phyloP scores from a whole-genome alignment of 495 filamentous ascomycete species.

The Ramalina intermedia region DNA sequence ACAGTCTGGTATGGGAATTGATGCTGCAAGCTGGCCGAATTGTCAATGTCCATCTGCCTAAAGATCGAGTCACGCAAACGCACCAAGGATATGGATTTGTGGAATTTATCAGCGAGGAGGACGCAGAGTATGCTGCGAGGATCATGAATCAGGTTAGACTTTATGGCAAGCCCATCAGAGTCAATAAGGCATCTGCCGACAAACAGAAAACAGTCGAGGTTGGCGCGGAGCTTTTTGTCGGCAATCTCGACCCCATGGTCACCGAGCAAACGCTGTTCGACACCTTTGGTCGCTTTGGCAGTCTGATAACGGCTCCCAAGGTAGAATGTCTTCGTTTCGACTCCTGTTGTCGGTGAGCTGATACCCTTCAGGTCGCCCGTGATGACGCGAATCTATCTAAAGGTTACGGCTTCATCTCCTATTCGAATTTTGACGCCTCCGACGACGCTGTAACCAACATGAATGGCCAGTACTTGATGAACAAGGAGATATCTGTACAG shows the following conservation, averaged over 20 bases:
- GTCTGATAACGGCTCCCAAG: constrained; percentile 70
- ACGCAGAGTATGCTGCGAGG: constrained; percentile 91
- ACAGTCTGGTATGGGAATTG: constrained; percentile 87
- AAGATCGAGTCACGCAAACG: constrained; percentile 88
- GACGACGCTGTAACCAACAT: constrained; percentile 85
- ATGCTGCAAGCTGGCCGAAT: constrained; percentile 96
- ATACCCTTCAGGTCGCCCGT: constrained; percentile 52
- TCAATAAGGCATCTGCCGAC: constrained; percentile 93
- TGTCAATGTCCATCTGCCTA: constrained; percentile 92
- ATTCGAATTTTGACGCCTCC: constrained; percentile 84
- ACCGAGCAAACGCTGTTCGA: constrained; percentile 96
- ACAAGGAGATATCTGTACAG: constrained; percentile 88
- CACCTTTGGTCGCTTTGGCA: constrained; percentile 89
- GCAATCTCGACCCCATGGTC: constrained; percentile 88
- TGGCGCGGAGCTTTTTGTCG: constrained; percentile 92
- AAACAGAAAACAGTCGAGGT: constrained; percentile 95
- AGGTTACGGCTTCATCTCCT: constrained; percentile 94
- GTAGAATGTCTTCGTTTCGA: constrained; percentile 18
- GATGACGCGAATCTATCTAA: constrained; percentile 86
- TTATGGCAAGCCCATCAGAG: constrained; percentile 87
- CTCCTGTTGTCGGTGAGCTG: constrained; percentile 5
- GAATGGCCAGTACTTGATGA: constrained; percentile 95
- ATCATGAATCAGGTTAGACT: constrained; percentile 93
- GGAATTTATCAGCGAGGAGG: constrained; percentile 89
- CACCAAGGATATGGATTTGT: constrained; percentile 99